Evolutionary conservation across 768 basidiomycete species (phyloP).

Genomic region (Suillus ampliporus): DNA sequence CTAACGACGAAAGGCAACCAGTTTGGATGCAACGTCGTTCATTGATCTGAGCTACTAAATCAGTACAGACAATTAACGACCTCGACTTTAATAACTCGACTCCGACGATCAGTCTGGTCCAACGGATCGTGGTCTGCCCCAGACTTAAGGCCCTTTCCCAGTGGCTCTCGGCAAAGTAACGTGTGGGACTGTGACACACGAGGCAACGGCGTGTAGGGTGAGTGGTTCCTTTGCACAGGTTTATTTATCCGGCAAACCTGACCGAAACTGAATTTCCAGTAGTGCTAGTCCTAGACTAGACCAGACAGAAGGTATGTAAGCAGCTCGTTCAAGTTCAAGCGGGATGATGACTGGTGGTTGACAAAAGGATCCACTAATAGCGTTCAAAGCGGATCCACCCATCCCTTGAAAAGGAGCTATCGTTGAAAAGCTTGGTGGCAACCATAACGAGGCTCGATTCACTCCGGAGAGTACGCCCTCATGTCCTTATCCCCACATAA

Average conservation of each 20-base stretch:
- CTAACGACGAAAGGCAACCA: background rate
- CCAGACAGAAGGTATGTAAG: background rate
- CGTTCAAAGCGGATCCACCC: background rate
- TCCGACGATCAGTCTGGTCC: background rate
- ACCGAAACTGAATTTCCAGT: background rate
- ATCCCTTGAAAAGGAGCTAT: background rate
- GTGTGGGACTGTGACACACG: constrained; percentile 1
- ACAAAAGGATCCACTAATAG: background rate
- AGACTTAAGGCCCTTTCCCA: background rate
- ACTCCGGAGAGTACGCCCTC: background rate
- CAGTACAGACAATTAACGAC: background rate
- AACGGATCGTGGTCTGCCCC: background rate
- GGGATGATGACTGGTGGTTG: background rate
- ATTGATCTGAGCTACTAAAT: background rate
- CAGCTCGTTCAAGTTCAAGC: background rate
- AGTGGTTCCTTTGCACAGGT: background rate
- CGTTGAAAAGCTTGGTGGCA: background rate
- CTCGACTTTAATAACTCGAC: background rate
- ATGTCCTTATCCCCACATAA: constrained; percentile 37
- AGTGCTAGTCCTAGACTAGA: background rate
- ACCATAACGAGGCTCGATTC: constrained; percentile 1
- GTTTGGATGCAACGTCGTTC: background rate
- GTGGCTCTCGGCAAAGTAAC: background rate
- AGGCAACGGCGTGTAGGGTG: background rate
- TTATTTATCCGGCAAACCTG: background rate